A percentile compares a stretch with the other conserved stretches of the same genome.
These are phyloP conservation scores for Trichoderma arundinaceum DNA, from an alignment of 2,329 filamentous ascomycete species.

Conservation along the genomic window DNA sequence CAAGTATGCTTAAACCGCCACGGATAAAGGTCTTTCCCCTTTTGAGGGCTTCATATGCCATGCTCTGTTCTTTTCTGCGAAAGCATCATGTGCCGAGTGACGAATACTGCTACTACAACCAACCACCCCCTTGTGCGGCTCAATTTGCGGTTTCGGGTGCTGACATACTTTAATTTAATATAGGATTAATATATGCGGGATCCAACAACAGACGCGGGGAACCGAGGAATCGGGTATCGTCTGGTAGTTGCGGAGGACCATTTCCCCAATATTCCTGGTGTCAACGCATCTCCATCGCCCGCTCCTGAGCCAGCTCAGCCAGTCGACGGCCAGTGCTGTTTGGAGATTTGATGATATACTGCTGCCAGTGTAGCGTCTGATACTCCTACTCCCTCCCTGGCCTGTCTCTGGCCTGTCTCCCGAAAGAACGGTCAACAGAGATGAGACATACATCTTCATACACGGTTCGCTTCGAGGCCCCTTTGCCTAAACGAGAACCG, in stretches of 20 bases:
- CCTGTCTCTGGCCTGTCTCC: background rate
- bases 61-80: background rate
- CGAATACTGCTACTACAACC: slow-evolving; percentile 9
- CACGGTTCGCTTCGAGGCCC: background rate
- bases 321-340: background rate
- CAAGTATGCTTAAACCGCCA: slow-evolving; percentile 8
- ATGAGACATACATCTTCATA: background rate
- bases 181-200: no score
- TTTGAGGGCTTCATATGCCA: no score
- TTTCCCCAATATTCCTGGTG: no score
- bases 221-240: slow-evolving; percentile 13
- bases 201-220: background rate
- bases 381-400: background rate
- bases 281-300: no score
- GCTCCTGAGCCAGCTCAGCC: no score
- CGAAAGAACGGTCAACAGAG: background rate
- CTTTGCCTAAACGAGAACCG: slow-evolving; percentile 11
- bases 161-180: background rate
- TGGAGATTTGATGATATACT: background rate
- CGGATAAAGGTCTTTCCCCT: no score
- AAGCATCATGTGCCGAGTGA: background rate
- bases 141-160: slow-evolving; percentile 3
- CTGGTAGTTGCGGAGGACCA: background rate
- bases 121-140: slow-evolving; percentile 9
- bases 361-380: background rate